Conservation (phyloP, 352 stramenopile species). For the Aphanomyces astaci region DNA sequence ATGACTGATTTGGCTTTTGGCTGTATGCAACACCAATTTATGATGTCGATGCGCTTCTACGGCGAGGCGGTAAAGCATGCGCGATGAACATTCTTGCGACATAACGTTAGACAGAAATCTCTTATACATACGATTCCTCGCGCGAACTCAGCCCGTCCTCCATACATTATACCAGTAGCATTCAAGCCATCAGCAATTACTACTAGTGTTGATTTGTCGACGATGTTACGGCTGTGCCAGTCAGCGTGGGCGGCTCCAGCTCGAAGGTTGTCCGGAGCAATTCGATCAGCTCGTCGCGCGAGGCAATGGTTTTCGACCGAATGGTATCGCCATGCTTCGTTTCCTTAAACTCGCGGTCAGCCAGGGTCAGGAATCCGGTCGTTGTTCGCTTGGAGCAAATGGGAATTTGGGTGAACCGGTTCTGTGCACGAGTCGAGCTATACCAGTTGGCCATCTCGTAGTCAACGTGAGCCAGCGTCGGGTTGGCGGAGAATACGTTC, state of each 20-base stretch:
- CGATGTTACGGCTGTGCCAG: too few relatives aligned
- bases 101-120: too few relatives aligned
- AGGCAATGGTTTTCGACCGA: background rate
- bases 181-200: too few relatives aligned
- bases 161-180: too few relatives aligned
- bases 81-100: too few relatives aligned
- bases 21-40: too few relatives aligned
- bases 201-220: too few relatives aligned
- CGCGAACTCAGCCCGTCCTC: too few relatives aligned
- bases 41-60: too few relatives aligned
- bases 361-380: background rate
- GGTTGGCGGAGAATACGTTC: conserved; percentile 11
- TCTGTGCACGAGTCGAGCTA: background rate
- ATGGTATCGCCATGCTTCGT: background rate
- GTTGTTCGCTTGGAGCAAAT: background rate
- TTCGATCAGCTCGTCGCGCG: background rate
- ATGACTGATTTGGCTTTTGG: too few relatives aligned
- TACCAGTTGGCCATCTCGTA: conserved; percentile 22
- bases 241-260: background rate
- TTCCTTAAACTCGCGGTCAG: background rate
- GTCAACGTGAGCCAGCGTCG: background rate
- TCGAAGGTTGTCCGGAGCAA: background rate
- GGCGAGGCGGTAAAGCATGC: too few relatives aligned
- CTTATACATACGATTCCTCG: too few relatives aligned
- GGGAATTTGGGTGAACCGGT: background rate